These are phyloP conservation scores for Microbotryomycetes sp. DNA, from an alignment of 1,284 basidiomycete genomes.

Conservation along the genomic window DNA sequence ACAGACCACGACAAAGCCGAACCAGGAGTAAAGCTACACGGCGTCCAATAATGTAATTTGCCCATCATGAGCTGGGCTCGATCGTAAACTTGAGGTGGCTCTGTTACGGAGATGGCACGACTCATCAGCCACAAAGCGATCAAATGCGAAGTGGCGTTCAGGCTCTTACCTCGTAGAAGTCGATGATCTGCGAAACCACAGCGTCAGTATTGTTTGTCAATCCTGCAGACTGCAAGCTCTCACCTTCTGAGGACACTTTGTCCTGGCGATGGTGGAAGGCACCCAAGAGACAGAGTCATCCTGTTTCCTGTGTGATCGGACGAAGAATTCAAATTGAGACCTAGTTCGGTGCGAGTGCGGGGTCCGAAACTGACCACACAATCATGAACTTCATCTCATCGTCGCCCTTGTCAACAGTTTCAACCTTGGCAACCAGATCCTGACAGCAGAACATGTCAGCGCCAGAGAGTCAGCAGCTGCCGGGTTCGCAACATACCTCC, in stretches of 20 bases:
- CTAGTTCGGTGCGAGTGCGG: no score
- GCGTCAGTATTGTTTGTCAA: no score
- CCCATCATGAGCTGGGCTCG: no score
- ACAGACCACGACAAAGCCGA: no score
- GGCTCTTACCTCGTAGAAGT: background rate
- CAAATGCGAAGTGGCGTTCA: no score
- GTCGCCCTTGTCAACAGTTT: constrained; percentile 7
- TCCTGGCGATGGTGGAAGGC: background rate
- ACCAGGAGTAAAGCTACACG: no score
- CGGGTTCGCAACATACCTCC: constrained; percentile 9
- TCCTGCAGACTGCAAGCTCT: no score
- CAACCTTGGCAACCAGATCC: background rate
- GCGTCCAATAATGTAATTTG: no score
- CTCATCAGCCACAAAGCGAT: no score
- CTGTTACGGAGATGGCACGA: no score
- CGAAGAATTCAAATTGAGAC: no score
- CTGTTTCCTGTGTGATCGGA: background rate
- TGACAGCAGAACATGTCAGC: background rate
- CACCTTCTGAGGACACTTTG: constrained; percentile 10
- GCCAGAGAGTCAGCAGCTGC: background rate
- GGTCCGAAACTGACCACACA: constrained; percentile 5
- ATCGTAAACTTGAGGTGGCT: background rate
- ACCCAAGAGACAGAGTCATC: background rate
- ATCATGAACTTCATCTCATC: background rate
- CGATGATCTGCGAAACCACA: background rate